These are phyloP conservation scores for Fraxinus excelsior DNA, from an alignment of 257 asterid species.

Conservation along the genomic window DNA sequence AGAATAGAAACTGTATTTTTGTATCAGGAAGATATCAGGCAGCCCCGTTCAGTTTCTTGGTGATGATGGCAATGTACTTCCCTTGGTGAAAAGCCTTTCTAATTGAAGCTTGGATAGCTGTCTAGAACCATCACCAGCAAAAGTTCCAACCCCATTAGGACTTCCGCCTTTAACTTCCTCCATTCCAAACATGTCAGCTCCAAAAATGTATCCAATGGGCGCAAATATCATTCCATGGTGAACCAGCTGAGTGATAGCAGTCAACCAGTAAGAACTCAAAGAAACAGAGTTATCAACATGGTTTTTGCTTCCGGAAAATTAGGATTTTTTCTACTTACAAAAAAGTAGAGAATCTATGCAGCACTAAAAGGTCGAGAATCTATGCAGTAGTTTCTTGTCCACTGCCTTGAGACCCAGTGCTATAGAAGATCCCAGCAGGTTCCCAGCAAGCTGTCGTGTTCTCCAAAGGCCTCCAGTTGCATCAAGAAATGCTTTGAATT, in stretches of 20 bases:
- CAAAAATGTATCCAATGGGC: conserved; percentile 74
- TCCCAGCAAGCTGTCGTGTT: conserved; percentile 82
- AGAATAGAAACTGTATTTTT: conserved; percentile 26
- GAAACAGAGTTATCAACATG: background rate
- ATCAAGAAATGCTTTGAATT: conserved; percentile 81
- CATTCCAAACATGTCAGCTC: conserved; percentile 84
- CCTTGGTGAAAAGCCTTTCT: conserved; percentile 63
- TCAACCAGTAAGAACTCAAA: conserved; percentile 43
- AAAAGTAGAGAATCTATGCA: conserved; percentile 41
- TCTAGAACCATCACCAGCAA: conserved; percentile 71
- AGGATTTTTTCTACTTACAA: background rate
- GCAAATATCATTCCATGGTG: conserved; percentile 83
- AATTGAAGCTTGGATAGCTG: conserved; percentile 55
- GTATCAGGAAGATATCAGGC: conserved; percentile 34
- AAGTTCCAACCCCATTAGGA: conserved; percentile 88
- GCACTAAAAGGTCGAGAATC: conserved; percentile 26
- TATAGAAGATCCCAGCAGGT: conserved; percentile 81
- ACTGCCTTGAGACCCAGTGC: conserved; percentile 90
- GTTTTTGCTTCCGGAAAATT: background rate
- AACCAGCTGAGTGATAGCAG: conserved; percentile 79
- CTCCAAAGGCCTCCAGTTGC: conserved; percentile 90
- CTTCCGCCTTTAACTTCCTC: conserved; percentile 85
- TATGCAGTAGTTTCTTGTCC: conserved; percentile 89
- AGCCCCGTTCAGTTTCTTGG: conserved; percentile 54
- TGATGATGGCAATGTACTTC: conserved; percentile 52